Evolutionary conservation across 176 grass and related monocot genomes (phyloP), one percentile per base, ranked within the genome.

Genomic region (Bromus sterilis): DNA sequence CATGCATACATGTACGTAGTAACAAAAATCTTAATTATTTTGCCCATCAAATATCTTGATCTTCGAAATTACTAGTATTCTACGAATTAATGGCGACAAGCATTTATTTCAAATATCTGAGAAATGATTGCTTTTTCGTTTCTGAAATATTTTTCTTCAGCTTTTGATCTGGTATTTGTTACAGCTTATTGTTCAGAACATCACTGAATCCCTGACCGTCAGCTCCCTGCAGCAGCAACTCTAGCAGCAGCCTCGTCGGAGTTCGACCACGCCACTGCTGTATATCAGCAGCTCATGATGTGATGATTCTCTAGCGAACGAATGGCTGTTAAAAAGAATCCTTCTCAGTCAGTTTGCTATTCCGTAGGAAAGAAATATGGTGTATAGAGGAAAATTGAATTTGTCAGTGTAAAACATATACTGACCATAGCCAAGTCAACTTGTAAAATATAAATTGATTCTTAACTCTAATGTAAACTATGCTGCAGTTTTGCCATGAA

Each of bases 131-230:
- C n/a, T 68, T 6, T 55, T 42, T 32, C 20, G 5, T 42, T 60
- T 39, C n/a, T n/a, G n/a, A n/a, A n/a, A n/a, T 35, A 5, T 86
- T 15, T 15, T 77, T 41, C 5, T 55, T 72, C 15, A 41, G 28
- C 25, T 78, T 21, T 80, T 63, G 33, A 53, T 62, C 5, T 76
- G 21, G 2, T 7, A 18, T 43, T 72, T 4, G 28, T 59, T 78
- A 57, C 4, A 34, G 43, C 43, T 7, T 58, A 57, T 30, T 66
- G 8, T 78, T 78, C 29, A 66, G 33, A 65, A 53, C 67, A 78
- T 79, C 44, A 82, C 83, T 74, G 58, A 90, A 90, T 59, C 79
- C 82, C 87, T 89, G 74, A 82, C 78, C 78, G 70, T 66, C 46
- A 86, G 73, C 30, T 82, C 80, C 74, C 83, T 82, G 83, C 83